phyloP scores from a whole-genome alignment of 176 grass and related monocot species.

The Poa annua region DNA sequence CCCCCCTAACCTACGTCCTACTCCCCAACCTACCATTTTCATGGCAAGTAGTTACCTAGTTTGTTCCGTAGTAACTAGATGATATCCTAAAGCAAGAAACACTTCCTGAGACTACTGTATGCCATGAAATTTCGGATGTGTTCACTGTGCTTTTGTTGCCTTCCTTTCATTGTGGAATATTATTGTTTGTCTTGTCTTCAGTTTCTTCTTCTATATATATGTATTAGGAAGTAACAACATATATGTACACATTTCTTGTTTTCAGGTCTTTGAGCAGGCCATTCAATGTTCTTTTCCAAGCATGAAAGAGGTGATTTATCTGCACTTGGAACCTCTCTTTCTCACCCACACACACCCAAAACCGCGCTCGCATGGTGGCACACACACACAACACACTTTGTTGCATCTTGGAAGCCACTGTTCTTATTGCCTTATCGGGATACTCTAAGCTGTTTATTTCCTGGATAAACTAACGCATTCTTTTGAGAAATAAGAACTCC shows the following conservation, averaged over 20 bases:
- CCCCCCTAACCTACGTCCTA: background rate
- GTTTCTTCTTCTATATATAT: conserved; percentile 26
- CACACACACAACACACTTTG: background rate
- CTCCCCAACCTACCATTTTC: background rate
- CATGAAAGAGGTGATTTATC: conserved; percentile 69
- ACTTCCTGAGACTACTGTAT: background rate
- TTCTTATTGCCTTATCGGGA: background rate
- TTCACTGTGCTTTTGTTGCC: conserved; percentile 35
- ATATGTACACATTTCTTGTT: conserved; percentile 34
- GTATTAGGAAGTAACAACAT: conserved; percentile 1
- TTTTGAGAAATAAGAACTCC: conserved; percentile 4
- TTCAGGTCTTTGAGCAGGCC: conserved; percentile 90
- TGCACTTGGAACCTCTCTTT: background rate
- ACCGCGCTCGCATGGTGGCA: background rate
- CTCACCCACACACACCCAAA: background rate
- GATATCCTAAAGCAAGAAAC: conserved; percentile 31
- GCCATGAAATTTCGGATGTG: conserved; percentile 34
- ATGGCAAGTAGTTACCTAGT: conserved; percentile 10
- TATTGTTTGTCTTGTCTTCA: conserved; percentile 15
- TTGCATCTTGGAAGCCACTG: background rate
- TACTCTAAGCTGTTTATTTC: conserved; percentile 15
- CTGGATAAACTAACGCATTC: background rate
- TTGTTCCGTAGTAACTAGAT: conserved; percentile 7
- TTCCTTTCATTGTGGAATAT: background rate
- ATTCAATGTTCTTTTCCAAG: conserved; percentile 73